phyloP scores from a whole-genome alignment of 805 yeast genomes.

The Myxozyma sirexii region DNA sequence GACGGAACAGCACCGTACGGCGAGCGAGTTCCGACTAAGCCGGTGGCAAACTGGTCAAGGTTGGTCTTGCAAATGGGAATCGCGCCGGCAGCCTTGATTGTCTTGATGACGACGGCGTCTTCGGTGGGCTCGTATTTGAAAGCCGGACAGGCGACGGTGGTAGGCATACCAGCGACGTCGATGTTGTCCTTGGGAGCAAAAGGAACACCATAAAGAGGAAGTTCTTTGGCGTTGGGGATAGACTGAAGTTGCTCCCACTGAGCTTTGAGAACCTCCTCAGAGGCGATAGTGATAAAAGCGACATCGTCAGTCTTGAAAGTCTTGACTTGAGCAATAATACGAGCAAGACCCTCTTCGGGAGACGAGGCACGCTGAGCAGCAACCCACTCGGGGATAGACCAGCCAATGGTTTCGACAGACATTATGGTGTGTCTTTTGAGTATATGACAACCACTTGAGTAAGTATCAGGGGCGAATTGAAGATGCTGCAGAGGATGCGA shows the following conservation, averaged over 20 bases:
- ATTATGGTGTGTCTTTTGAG: background rate
- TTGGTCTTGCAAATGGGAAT: constrained; percentile 92
- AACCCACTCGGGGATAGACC: constrained; percentile 82
- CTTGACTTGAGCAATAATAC: constrained; percentile 47
- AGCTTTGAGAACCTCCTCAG: constrained; percentile 58
- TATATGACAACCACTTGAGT: background rate
- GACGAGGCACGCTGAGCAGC: constrained; percentile 64
- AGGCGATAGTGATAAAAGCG: constrained; percentile 87
- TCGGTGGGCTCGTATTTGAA: constrained; percentile 65
- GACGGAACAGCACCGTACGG: constrained; percentile 90
- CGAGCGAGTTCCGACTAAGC: constrained; percentile 90
- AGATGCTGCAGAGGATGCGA: background rate
- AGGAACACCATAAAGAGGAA: constrained; percentile 89
- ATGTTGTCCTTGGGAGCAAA: constrained; percentile 94
- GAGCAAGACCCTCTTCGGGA: constrained; percentile 61
- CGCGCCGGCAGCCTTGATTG: constrained; percentile 87
- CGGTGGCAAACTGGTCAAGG: constrained; percentile 96
- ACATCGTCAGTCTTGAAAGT: constrained; percentile 56
- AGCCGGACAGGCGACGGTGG: constrained; percentile 97
- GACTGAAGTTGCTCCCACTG: constrained; percentile 79
- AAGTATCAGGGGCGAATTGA: background rate
- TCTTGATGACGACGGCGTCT: constrained; percentile 76
- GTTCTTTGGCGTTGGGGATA: constrained; percentile 52
- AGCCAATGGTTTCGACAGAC: constrained; percentile 50
- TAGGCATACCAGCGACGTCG: constrained; percentile 75